Conservation (phyloP, 2,329 filamentous ascomycete genomes). For the Pseudonectria foliicola region DNA sequence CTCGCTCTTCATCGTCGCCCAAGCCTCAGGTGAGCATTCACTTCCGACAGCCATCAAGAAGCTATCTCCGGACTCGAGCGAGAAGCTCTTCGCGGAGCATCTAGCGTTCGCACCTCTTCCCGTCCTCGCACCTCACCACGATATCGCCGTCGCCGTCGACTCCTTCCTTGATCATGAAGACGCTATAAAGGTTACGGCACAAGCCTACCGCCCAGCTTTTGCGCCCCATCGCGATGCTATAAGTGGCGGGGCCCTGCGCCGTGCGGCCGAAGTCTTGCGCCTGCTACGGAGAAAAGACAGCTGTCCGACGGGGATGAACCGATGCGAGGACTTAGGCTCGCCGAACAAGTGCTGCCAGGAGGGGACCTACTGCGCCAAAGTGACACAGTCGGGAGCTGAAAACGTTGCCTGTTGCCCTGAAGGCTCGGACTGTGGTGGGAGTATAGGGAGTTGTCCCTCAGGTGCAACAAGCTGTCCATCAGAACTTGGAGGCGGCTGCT, state of each 20-base stretch:
- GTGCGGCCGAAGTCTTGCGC: conserved; percentile 39
- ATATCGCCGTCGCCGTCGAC: conserved; percentile 24
- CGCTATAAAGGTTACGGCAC: conserved; percentile 10
- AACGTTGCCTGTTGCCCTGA: conserved; percentile 69
- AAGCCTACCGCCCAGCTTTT: conserved; percentile 43
- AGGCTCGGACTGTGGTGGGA: conserved; percentile 56
- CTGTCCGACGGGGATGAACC: conserved; percentile 60
- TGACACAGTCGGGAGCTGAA: conserved; percentile 56
- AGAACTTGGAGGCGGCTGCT: conserved; percentile 65
- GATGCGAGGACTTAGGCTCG: conserved; percentile 56
- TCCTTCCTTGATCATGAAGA: conserved; percentile 24
- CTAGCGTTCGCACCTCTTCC: conserved; percentile 39
- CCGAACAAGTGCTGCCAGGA: conserved; percentile 66
- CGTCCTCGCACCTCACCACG: conserved; percentile 20
- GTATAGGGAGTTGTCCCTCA: conserved; percentile 52
- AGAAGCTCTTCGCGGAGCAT: conserved; percentile 69
- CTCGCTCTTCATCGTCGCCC: conserved; percentile 39
- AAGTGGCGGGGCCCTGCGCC: conserved; percentile 28
- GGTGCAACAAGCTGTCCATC: conserved; percentile 59
- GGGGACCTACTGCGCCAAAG: conserved; percentile 58
- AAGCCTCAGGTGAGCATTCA: conserved; percentile 26
- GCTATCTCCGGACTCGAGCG: conserved; percentile 61
- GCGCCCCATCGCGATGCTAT: conserved; percentile 36
- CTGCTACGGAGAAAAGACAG: conserved; percentile 52
- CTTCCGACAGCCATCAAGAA: conserved; percentile 61